Evolutionary conservation across 2,329 filamentous ascomycete genomes (phyloP), one percentile per base, ranked within the genome.

Genomic region (Xylariaceae sp.): DNA sequence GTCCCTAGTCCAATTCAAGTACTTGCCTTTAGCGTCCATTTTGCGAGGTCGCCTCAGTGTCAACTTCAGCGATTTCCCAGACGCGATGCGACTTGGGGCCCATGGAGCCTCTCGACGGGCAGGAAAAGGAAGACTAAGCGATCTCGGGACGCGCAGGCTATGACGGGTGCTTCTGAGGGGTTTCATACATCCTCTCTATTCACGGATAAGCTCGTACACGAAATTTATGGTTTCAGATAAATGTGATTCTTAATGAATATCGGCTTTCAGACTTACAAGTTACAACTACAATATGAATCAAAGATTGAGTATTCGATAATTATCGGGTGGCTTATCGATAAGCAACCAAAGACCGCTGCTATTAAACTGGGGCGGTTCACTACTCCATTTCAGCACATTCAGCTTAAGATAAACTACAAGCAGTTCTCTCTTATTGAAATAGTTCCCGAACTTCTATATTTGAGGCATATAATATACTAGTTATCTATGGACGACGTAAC

Each of bases 1-100:
- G 40, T 85, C 80, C 60, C 84, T 86, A 51, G 82, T 86, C 89
- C 89, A 93, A 61, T 78, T 79, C 41, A 79, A 79, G 74, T 93
- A 93, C 44, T 78, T 75, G 19, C 65, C 54, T 16, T 72, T 69
- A 7, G 56, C 54, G 5, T 63, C 67, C 68, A 69, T 70, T 48
- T 61, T 66, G 20, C 26, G 20, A 10, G 6, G 3, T 12, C 14
- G 48, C 59, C 42, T 52, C 37, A 32, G 45, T 45, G 49, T 52
- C 10, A 32, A 42, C 42, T 52, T 52, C 10, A 41, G 32, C 16
- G 20, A 20, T 21, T 40, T 40, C 40, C 20, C 46, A n/a, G 53
- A 50, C 40, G 59, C 23, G 52, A 40, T 46, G 19, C 54, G 37
- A 19, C 60, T 52, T 18, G 65, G 66, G 46, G 64, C 40, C 50